Evolutionary conservation across 495 filamentous ascomycete genomes (phyloP).

Genomic region (Tuber brumale): DNA sequence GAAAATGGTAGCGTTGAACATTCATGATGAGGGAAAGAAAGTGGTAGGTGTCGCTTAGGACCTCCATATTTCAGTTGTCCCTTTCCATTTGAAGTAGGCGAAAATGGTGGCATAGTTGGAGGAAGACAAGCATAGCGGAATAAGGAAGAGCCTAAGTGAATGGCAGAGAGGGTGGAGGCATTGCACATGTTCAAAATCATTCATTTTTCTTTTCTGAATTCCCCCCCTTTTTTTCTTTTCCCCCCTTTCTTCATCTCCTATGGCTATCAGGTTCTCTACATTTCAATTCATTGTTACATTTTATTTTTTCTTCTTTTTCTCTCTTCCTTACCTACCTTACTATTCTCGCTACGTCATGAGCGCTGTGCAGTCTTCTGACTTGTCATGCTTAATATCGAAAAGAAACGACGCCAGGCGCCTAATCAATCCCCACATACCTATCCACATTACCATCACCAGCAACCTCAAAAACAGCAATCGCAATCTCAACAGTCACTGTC

Average conservation of each 20-base stretch:
- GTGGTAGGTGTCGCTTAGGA: slow-evolving; percentile 43
- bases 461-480: slow-evolving; percentile 16
- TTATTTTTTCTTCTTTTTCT: slow-evolving; percentile 23
- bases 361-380: slow-evolving; percentile 41
- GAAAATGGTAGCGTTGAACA: slow-evolving; percentile 60
- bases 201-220: slow-evolving; percentile 31
- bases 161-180: background rate
- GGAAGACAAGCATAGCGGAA: slow-evolving; percentile 9
- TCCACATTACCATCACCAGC: slow-evolving; percentile 36
- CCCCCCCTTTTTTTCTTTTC: slow-evolving; percentile 5
- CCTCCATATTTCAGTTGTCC: slow-evolving; percentile 33
- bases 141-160: slow-evolving; percentile 1
- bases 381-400: slow-evolving; percentile 40
- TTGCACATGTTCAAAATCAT: slow-evolving; percentile 27
- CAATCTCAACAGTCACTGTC: background rate
- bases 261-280: slow-evolving; percentile 1
- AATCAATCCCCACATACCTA: slow-evolving; percentile 10
- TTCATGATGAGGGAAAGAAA: slow-evolving; percentile 52
- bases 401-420: slow-evolving; percentile 42
- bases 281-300: slow-evolving; percentile 6
- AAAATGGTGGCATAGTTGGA: slow-evolving; percentile 18
- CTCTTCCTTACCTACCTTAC: slow-evolving; percentile 22
- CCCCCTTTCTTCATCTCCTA: background rate
- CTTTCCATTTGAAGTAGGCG: slow-evolving; percentile 13
- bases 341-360: slow-evolving; percentile 26